Base-by-base conservation (phyloP, 2,329 filamentous ascomycete genomes). In the Eutypella sp. region DNA sequence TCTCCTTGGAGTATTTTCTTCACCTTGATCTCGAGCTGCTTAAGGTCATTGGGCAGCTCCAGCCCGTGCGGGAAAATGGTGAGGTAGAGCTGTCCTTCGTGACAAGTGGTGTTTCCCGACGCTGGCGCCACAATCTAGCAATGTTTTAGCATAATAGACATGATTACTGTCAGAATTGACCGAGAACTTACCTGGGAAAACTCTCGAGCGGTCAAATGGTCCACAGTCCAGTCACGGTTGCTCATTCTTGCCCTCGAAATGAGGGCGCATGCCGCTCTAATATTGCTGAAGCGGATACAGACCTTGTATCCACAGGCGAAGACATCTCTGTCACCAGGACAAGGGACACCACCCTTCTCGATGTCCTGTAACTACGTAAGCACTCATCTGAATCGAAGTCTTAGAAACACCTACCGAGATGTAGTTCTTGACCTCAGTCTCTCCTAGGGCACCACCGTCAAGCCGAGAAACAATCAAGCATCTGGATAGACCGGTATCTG, bases 231-330 rank as follows among this genome's bases (percentile, higher is more conserved):
- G 27, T 67, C 65, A 10, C 69, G 63, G 39, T 67, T 66, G 27
- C 67, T 61, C 16, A 72, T 53, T 2, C 68, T 64, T 23, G 77
- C 60, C 42, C 73, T 74, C 11, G 72, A 65, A 46, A 73, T 67
- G 7, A 76, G 71, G 25, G 70, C 68, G 43, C 70, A 74, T 6
- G 82, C 73, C 59, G 85, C 81, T 41, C 78, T 73, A 41, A 84
- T 75, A 54, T 86, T 82, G 6, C 71, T 66, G 54, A 85, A 83
- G 4, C 72, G 74, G 20, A 82, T 64, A 47, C 74, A 77, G 24
- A 81, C 69, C 41, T 67, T 72, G 4, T 71, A 69, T 38, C 60
- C 62, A 23, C 57, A 55, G 4, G 59, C 49, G 15, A 67, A 61
- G 1, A 74, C 49, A 22, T 67, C 63, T 9, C 62, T 67, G 7